A percentile compares a stretch with the other conserved stretches of the same genome.
Conservation (phyloP, 305 asterid species). For the Fraxinus velutina region DNA sequence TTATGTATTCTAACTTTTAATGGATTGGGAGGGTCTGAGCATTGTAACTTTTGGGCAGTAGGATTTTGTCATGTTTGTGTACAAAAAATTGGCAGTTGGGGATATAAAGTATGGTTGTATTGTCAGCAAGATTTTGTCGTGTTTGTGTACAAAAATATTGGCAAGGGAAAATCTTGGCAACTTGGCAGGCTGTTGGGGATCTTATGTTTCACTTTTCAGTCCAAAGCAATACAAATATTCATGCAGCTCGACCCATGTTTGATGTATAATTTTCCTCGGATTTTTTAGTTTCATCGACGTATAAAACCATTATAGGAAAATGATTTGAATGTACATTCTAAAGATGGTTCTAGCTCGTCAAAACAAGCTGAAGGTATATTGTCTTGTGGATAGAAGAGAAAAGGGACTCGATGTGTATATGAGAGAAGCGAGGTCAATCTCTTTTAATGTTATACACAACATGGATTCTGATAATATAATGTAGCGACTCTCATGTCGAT, state of each 20-base stretch:
- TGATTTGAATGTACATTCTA: conserved; percentile 78
- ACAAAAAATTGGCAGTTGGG: conserved; percentile 3
- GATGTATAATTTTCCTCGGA: background rate
- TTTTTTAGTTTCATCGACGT: background rate
- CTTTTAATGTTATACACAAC: background rate
- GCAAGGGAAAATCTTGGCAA: background rate
- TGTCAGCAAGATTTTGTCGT: background rate
- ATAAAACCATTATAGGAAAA: conserved; percentile 39
- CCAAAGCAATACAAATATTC: background rate
- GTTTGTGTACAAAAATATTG: background rate
- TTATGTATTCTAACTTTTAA: conserved; percentile 16
- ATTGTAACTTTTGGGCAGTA: conserved; percentile 23
- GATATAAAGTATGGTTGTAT: background rate
- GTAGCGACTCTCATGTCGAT: background rate
- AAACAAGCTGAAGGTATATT: conserved; percentile 63
- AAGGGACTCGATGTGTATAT: background rate
- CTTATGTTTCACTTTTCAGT: background rate
- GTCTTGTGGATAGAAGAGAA: background rate
- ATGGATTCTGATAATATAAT: background rate
- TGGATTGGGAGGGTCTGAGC: conserved; percentile 31
- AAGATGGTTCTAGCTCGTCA: conserved; percentile 71
- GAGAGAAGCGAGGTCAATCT: background rate
- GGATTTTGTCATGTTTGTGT: background rate
- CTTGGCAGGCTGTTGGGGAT: background rate
- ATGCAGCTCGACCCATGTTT: background rate